A percentile compares a stretch with the other conserved stretches of the same genome.
Evolutionary conservation across 306 rosid genomes (phyloP).

Genomic region (Lablab purpureus): DNA sequence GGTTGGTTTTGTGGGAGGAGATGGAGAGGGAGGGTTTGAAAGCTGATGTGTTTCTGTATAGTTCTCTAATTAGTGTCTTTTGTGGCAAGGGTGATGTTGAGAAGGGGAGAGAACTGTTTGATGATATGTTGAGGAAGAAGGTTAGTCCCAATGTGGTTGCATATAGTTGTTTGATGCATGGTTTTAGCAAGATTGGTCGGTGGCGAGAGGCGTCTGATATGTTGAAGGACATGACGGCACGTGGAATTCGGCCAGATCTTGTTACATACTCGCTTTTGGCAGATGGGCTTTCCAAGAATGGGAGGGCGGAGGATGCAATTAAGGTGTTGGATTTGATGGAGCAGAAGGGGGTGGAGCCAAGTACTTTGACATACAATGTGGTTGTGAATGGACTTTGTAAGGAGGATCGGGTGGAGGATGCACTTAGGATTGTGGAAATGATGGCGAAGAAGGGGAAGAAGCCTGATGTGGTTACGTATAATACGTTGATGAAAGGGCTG

Average conservation of each 20-base stretch:
- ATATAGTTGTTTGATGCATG: constrained; percentile 71
- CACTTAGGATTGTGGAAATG: constrained; percentile 57
- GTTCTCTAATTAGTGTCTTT: constrained; percentile 62
- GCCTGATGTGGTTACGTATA: constrained; percentile 78
- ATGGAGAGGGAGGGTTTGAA: constrained; percentile 69
- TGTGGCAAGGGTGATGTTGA: constrained; percentile 61
- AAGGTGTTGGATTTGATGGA: constrained; percentile 69
- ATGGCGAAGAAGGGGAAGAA: constrained; percentile 73
- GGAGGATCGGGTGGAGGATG: constrained; percentile 69
- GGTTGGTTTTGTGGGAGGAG: constrained; percentile 66
- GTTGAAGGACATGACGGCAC: constrained; percentile 66
- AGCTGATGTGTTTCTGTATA: constrained; percentile 64
- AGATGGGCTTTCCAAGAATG: constrained; percentile 80
- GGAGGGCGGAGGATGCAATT: constrained; percentile 62
- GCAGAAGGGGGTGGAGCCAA: constrained; percentile 69
- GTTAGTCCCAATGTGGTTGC: constrained; percentile 70
- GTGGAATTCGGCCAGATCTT: constrained; percentile 65
- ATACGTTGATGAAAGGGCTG: constrained; percentile 68
- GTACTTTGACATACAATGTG: constrained; percentile 67
- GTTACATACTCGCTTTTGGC: constrained; percentile 67
- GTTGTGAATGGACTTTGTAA: constrained; percentile 80
- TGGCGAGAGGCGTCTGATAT: constrained; percentile 68
- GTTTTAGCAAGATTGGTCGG: constrained; percentile 66
- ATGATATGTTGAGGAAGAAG: constrained; percentile 70
- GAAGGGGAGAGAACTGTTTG: constrained; percentile 61